Evolutionary conservation across 306 rosid species (phyloP).

Genomic region (Luffa acutangula): DNA sequence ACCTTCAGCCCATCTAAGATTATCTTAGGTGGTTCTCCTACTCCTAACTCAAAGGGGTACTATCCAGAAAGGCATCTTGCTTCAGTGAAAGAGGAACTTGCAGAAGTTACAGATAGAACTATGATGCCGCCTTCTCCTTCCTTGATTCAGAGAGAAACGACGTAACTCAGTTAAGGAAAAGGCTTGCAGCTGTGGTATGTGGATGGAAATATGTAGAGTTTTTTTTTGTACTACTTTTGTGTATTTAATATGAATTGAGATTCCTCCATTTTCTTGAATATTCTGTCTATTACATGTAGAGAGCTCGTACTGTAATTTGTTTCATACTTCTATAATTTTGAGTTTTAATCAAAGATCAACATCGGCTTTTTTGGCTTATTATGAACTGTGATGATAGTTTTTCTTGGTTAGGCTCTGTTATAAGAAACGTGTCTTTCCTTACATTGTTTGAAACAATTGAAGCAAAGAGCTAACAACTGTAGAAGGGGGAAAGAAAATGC

Average conservation of each 20-base stretch:
- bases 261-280: background rate
- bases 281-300: background rate
- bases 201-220: background rate
- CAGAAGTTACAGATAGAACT: slow-evolving; percentile 34
- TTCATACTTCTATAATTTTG: background rate
- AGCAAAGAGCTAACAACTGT: background rate
- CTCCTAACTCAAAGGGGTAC: slow-evolving; percentile 25
- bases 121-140: slow-evolving; percentile 68
- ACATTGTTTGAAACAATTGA: background rate
- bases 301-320: slow-evolving; percentile 1
- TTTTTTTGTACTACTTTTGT: background rate
- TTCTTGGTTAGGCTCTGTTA: background rate
- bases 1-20: slow-evolving; percentile 29
- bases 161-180: slow-evolving; percentile 1
- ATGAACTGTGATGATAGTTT: background rate
- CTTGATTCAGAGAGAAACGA: slow-evolving; percentile 38
- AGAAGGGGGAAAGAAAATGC: background rate
- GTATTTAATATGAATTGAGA: background rate
- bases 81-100: slow-evolving; percentile 39
- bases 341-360: background rate
- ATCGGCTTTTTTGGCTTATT: background rate
- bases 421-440: background rate
- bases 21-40: slow-evolving; percentile 27
- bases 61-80: slow-evolving; percentile 33
- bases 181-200: background rate